These are phyloP conservation scores for Erigeron philadelphicus DNA, from an alignment of 140 eudicot species.

Conservation along the genomic window DNA sequence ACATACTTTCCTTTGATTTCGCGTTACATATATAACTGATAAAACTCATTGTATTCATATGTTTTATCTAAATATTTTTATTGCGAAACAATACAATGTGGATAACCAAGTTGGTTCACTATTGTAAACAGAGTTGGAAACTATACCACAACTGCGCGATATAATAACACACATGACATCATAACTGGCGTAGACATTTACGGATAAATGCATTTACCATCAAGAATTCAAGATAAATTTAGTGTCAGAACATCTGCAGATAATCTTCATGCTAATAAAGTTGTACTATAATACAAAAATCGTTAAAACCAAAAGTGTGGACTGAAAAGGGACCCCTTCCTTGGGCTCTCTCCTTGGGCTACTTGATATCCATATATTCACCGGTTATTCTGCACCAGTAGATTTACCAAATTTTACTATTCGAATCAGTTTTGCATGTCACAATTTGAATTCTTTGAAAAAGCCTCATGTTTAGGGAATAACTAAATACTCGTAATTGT, in stretches of 20 bases:
- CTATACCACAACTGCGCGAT: no score
- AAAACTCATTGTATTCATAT: no score
- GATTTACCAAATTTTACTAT: conserved; percentile 10
- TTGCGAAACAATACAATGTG: no score
- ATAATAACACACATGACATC: no score
- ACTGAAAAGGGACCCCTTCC: conserved; percentile 16
- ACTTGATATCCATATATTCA: conserved; percentile 32
- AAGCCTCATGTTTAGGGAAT: no score
- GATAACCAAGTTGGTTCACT: no score
- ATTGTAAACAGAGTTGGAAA: no score
- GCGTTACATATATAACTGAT: no score
- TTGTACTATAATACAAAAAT: conserved; percentile 18
- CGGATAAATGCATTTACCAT: not conserved
- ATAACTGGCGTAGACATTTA: no score
- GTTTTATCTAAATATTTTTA: no score
- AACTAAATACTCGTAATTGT: no score
- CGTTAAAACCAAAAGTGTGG: not conserved
- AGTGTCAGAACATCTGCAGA: conserved; percentile 1
- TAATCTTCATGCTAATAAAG: conserved; percentile 5
- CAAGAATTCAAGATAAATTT: not conserved
- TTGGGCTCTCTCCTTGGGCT: conserved; percentile 3
- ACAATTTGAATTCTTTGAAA: not conserved
- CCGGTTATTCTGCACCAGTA: conserved; percentile 34
- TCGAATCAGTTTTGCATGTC: conserved; percentile 5
- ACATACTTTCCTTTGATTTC: no score